Evolutionary conservation across 371 early-diverging fungal species (phyloP), one percentile per base, ranked within the genome.

Genomic region (Zancudomyces culisetae): DNA sequence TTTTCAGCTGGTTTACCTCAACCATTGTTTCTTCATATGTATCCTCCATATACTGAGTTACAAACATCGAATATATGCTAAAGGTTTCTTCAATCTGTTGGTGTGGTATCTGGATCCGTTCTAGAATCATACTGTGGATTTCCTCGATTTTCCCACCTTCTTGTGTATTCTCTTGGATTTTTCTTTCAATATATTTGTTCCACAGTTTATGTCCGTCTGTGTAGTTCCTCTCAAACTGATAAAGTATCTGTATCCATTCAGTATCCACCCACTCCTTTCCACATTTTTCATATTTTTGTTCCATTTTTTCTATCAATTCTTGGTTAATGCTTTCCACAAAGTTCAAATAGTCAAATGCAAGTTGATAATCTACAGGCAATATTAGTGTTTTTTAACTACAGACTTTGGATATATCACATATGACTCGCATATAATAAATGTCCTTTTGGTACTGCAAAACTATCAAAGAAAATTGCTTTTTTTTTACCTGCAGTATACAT

Each of bases 11-110:
- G 27, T 48, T 48, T 48, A 48, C 48, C 26, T 48, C 24, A 3
- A 48, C 48, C 48, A 48, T 48, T 48, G 26, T 48, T 48, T 48
- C 23, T n/a, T 48, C 48, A n/a, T 48, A 48, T 23, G 24, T 27
- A 26, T 48, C 48, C n/a, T 18, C 27, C 48, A 48, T 48, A 48
- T 26, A 48, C n/a, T 24, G n/a, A 3, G 48, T 48, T 10, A 48
- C 48, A 26, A 48, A 48, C 48, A 48, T 48, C 24, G 48, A 48
- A n/a, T 48, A 48, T 4, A 48, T 20, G 27, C 48, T 48, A 26
- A 48, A 48, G 29, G 48, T 48, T 48, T 48, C 48, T 10, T 48
- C 48, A 27, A 48, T 48, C 26, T 48, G 24, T 27, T 48, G 48
- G 29, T 48, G 48, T 4, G 48, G 48, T 3, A 48, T 29, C n/a